Evolutionary conservation across 495 filamentous ascomycete genomes (phyloP).

Genomic region (Aspergillus biplanus): DNA sequence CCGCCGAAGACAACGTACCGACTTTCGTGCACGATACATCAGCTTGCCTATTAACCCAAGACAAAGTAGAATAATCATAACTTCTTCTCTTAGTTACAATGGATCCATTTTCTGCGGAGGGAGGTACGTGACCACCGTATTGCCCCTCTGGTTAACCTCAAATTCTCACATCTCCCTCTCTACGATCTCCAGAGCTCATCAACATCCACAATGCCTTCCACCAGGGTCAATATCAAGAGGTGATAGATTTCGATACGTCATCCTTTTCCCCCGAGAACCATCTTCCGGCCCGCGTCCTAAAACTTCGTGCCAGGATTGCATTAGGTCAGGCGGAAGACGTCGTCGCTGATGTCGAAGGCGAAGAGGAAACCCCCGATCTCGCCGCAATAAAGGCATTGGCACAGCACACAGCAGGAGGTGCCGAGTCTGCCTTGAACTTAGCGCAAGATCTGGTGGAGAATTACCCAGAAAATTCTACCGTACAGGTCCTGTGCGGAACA

Average conservation of each 20-base stretch:
- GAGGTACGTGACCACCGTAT: constrained; percentile 53
- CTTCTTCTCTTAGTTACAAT: constrained; percentile 43
- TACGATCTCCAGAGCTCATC: constrained; percentile 71
- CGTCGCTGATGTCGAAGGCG: constrained; percentile 65
- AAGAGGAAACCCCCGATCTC: constrained; percentile 70
- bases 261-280: constrained; percentile 76
- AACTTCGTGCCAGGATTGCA: constrained; percentile 80
- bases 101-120: constrained; percentile 95
- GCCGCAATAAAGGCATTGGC: constrained; percentile 77
- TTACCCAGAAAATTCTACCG: constrained; percentile 72
- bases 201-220: constrained; percentile 96
- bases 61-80: too few species aligned
- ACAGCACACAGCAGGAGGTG: constrained; percentile 62
- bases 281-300: constrained; percentile 76
- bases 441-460: constrained; percentile 68
- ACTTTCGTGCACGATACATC: constrained; percentile 25
- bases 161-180: constrained; percentile 5
- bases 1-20: constrained; percentile 33
- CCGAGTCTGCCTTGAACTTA: constrained; percentile 60
- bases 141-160: background rate
- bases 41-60: constrained; percentile 2
- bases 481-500: constrained; percentile 79
- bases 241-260: constrained; percentile 78
- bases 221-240: constrained; percentile 83
- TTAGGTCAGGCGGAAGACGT: constrained; percentile 76